These are phyloP conservation scores for Verticillium nubilum DNA, from an alignment of 2,329 filamentous ascomycete species.

Conservation along the genomic window DNA sequence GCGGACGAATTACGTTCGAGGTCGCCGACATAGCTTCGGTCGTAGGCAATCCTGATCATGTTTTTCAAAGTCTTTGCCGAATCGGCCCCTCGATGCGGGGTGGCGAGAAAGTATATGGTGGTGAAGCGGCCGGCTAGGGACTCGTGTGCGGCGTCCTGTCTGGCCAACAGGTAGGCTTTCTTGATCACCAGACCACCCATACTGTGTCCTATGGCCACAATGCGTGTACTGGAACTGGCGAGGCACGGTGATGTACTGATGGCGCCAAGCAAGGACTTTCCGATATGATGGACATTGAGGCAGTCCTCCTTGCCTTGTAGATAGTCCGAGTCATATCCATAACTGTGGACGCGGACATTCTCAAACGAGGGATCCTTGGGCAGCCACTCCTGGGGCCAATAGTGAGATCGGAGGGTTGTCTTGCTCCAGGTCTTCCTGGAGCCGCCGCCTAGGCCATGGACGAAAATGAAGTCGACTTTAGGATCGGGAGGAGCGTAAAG, in stretches of 20 bases:
- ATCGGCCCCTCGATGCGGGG: constrained; percentile 19
- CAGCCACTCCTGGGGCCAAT: constrained; percentile 33
- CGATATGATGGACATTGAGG: constrained; percentile 25
- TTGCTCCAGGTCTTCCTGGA: constrained; percentile 33
- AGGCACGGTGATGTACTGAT: constrained; percentile 17
- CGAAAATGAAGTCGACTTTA: constrained; percentile 27
- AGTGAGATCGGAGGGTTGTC: constrained; percentile 13
- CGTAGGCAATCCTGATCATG: constrained; percentile 14
- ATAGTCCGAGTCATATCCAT: constrained; percentile 28
- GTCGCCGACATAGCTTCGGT: constrained; percentile 16
- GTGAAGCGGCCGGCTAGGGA: constrained; percentile 13
- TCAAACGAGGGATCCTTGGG: constrained; percentile 21
- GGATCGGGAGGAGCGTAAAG: constrained; percentile 15
- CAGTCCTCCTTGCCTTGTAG: constrained; percentile 16
- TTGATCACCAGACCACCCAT: constrained; percentile 23
- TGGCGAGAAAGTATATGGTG: constrained; percentile 22
- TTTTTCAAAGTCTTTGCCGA: constrained; percentile 18
- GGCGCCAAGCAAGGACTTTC: constrained; percentile 20
- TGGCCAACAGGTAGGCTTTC: constrained; percentile 20
- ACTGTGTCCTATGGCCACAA: constrained; percentile 27
- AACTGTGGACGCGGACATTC: constrained; percentile 21
- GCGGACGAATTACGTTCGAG: constrained; percentile 13
- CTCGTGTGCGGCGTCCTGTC: constrained; percentile 7
- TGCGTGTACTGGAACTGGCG: constrained; percentile 11
- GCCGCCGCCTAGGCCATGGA: constrained; percentile 32